These are phyloP conservation scores for Crucihimalaya himalaica DNA, from an alignment of 345 rosid species.

Conservation along the genomic window DNA sequence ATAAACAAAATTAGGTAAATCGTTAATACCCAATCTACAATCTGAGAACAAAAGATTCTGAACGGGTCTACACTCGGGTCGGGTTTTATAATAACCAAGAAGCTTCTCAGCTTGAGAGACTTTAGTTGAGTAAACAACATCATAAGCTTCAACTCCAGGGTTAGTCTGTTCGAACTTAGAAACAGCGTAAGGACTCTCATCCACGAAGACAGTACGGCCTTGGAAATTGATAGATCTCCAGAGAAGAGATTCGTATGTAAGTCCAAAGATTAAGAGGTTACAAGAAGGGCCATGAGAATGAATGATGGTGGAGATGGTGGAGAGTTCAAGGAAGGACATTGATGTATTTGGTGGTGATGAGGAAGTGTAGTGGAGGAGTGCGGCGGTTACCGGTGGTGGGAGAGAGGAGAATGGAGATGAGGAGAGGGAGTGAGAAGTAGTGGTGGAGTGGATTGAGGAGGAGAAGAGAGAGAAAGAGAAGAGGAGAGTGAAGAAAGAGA, in stretches of 20 bases:
- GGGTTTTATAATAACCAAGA: constrained; percentile 44
- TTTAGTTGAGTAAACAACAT: constrained; percentile 71
- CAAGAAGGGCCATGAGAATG: constrained; percentile 42
- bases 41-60: constrained; percentile 89
- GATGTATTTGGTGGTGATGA: constrained; percentile 49
- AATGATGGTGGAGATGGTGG: constrained; percentile 53
- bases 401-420: constrained; percentile 42
- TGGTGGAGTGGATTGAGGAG: constrained; percentile 37
- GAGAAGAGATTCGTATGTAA: constrained; percentile 80
- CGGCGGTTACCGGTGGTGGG: constrained; percentile 52
- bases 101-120: constrained; percentile 55
- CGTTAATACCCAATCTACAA: constrained; percentile 76
- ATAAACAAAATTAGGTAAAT: constrained; percentile 80
- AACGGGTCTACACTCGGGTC: constrained; percentile 75
- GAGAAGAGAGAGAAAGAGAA: constrained; percentile 71
- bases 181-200: constrained; percentile 68
- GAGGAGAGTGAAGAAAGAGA: constrained; percentile 65
- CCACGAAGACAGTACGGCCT: constrained; percentile 79
- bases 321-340: constrained; percentile 72
- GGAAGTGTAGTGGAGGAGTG: constrained; percentile 78
- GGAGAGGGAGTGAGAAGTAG: constrained; percentile 37
- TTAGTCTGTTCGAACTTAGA: constrained; percentile 62
- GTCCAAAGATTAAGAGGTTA: constrained; percentile 75
- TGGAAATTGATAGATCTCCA: constrained; percentile 73
- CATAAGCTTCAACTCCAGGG: constrained; percentile 77